Evolutionary conservation across 371 early-diverging fungal species (phyloP), one percentile per base, ranked within the genome.

Genomic region (Circinella umbellata): DNA sequence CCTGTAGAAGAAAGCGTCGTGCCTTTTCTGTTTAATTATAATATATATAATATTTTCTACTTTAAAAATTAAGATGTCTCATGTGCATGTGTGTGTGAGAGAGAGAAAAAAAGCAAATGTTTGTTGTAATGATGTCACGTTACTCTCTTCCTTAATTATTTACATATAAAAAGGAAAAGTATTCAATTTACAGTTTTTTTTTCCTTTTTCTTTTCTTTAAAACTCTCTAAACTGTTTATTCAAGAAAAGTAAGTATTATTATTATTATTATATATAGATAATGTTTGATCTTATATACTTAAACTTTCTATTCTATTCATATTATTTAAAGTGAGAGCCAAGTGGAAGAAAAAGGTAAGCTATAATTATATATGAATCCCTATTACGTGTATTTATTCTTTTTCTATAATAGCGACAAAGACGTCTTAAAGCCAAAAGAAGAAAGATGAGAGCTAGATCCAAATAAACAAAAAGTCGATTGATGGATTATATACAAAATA

Each of bases 371-470:
- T 47, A 10, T 6, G 13, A 15, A 47, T 42, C 11, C 42, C 11
- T 51, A 7, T 64, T 35, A 51, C 51, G 51, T n/a, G 6, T 51
- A 3, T 63, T 36, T 64, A n/a, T 64, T 36, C 51, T 27, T 53
- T 10, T 57, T 11, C 34, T 57, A 7, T 57, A 27, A 13, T 36
- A 64, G 78, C 76, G 81, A 68, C 78, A 77, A 75, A 71, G 79
- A 76, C 74, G 76, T 67, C 76, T 79, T 38, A 79, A 76, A 66
- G 73, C 73, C 70, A 75, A 80, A 64, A 73, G 76, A 75, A 67
- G 66, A 55, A 75, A 73, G 55, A 75, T 71, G 67, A 69, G 71
- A 69, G 75, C 68, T 17, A 61, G 70, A 68, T 70, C 74, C 70
- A 74, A 74, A 68, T 74, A 70, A 65, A 35, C 70, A 27, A 27